Evolutionary conservation across 169 alveolate genomes (phyloP).

Genomic region (Eimeria tenella): DNA sequence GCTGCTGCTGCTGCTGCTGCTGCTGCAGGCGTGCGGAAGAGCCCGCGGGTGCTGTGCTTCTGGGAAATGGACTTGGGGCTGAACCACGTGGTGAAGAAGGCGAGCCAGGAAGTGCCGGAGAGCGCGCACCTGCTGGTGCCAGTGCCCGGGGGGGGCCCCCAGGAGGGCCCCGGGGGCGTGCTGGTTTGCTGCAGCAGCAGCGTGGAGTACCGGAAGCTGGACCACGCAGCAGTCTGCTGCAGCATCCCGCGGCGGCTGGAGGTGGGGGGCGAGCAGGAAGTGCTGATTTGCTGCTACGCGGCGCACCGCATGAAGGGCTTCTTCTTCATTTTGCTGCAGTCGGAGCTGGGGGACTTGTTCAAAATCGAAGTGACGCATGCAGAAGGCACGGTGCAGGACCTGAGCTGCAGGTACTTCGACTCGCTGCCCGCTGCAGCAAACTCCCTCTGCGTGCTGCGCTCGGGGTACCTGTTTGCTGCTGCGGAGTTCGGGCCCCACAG

Average conservation of each 20-base stretch:
- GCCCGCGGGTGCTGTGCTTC: conserved; percentile 92
- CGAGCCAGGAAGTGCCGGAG: conserved; percentile 77
- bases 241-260: conserved; percentile 97
- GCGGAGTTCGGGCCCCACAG: conserved; percentile 98
- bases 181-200: conserved; percentile 97
- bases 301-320: conserved; percentile 95
- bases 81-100: conserved; percentile 98
- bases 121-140: conserved; percentile 75
- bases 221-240: conserved; percentile 94
- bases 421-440: conserved; percentile 93
- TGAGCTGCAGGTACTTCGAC: conserved; percentile 96
- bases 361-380: conserved; percentile 91
- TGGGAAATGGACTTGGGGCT: conserved; percentile 99
- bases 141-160: conserved; percentile 84
- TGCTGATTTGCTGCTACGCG: conserved; percentile 92
- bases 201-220: conserved; percentile 94
- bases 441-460: conserved; percentile 95
- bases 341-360: conserved; percentile 97
- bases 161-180: conserved; percentile 99
- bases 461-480: conserved; percentile 97
- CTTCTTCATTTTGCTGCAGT: conserved; percentile 95
- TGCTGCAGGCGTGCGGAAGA: conserved; percentile 83
- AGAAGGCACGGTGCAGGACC: conserved; percentile 92
- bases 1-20: too few species aligned
- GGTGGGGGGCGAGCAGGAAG: conserved; percentile 90